phyloP scores from a whole-genome alignment of 2,329 filamentous ascomycete species.

The Chaetomium globosum region DNA sequence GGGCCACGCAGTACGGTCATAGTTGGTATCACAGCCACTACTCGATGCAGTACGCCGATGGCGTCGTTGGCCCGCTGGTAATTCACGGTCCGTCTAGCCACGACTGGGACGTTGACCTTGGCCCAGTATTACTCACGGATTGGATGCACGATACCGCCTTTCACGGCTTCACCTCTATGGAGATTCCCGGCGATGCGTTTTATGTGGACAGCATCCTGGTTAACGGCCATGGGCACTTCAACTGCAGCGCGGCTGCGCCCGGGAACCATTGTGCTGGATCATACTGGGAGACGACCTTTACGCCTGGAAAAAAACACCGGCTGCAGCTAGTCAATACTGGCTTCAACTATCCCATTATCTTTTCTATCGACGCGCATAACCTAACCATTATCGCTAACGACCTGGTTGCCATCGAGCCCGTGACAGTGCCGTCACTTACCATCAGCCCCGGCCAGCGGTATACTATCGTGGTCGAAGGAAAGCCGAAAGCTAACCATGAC shows the following conservation, averaged over 20 bases:
- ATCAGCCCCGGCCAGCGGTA: slow-evolving; percentile 45
- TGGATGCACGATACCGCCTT: slow-evolving; percentile 20
- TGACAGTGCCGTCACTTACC: slow-evolving; percentile 49
- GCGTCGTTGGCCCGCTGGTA: slow-evolving; percentile 26
- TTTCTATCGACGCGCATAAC: slow-evolving; percentile 52
- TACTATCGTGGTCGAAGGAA: slow-evolving; percentile 23
- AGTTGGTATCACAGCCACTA: slow-evolving; percentile 44
- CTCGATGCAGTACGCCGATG: slow-evolving; percentile 36
- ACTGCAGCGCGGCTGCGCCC: slow-evolving; percentile 42
- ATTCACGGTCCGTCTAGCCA: slow-evolving; percentile 25
- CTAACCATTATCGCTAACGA: slow-evolving; percentile 53
- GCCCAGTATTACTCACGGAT: slow-evolving; percentile 23
- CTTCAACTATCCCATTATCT: slow-evolving; percentile 48
- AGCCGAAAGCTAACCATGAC: not conserved
- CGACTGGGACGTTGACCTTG: slow-evolving; percentile 27
- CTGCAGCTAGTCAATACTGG: slow-evolving; percentile 48
- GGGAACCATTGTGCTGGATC: not conserved
- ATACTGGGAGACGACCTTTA: slow-evolving; percentile 32
- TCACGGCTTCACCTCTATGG: not conserved
- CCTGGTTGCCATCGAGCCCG: slow-evolving; percentile 53
- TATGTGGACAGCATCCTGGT: slow-evolving; percentile 23
- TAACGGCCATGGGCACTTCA: slow-evolving; percentile 35
- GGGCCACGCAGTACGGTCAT: slow-evolving; percentile 41
- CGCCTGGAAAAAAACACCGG: slow-evolving; percentile 22
- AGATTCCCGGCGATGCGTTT: slow-evolving; percentile 34